A percentile compares a stretch with the other conserved stretches of the same genome.
phyloP scores from a whole-genome alignment of 2,329 filamentous ascomycete species.

The Paradendryphiella salina region DNA sequence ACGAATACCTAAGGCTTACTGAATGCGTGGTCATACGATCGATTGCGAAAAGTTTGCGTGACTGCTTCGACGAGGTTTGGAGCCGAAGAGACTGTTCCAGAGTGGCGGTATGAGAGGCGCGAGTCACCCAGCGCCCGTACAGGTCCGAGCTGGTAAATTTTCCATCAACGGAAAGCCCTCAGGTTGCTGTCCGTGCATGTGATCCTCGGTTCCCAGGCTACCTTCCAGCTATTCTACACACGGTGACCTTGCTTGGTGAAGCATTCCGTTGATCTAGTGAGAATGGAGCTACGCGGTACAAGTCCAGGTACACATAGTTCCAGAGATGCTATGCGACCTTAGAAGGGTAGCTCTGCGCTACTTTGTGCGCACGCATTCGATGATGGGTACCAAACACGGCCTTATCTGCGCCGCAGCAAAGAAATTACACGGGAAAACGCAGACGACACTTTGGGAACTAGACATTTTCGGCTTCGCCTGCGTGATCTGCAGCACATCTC shows the following conservation, averaged over 20 bases:
- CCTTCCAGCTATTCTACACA: neutral
- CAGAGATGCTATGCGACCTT: neutral
- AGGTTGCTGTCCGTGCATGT: constrained; percentile 23
- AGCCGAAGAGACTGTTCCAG: constrained; percentile 16
- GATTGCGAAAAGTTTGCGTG: neutral
- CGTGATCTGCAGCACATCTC: constrained; percentile 2
- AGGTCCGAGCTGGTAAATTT: constrained; percentile 33
- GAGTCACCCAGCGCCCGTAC: constrained; percentile 30
- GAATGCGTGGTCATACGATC: too few relatives aligned
- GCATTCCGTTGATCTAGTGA: constrained; percentile 6
- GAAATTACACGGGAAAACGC: constrained; percentile 4
- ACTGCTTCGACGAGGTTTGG: neutral
- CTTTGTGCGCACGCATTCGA: too few relatives aligned
- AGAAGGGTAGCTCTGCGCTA: too few relatives aligned
- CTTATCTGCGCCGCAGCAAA: constrained; percentile 4
- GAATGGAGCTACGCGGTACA: constrained; percentile 25
- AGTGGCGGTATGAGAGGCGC: constrained; percentile 30
- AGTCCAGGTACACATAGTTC: neutral
- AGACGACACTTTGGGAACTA: neutral
- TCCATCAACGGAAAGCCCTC: constrained; percentile 36
- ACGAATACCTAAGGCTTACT: neutral
- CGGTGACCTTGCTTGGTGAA: constrained; percentile 1
- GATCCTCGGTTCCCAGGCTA: constrained; percentile 5
- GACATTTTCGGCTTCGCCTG: neutral
- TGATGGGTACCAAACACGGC: neutral